Conservation (phyloP, 1,139 yeast genomes). For the Scheffersomyces segobiensis region DNA sequence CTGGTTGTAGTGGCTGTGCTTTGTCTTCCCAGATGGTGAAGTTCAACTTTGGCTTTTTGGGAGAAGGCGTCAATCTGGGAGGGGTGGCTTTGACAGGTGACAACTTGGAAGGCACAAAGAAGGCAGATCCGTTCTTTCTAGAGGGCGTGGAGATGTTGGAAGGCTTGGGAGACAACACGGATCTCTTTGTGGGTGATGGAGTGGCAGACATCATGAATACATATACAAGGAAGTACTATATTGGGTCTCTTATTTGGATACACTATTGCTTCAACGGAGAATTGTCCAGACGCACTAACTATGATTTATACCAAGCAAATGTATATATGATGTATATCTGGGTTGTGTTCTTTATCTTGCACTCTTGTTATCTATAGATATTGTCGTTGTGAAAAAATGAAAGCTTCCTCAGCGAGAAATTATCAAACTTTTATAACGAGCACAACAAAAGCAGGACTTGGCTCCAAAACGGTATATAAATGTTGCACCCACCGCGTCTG, state of each 20-base stretch:
- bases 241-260: too few relatives aligned
- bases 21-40: slow-evolving; percentile 43
- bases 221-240: too few relatives aligned
- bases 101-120: slow-evolving; percentile 7
- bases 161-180: slow-evolving; percentile 35
- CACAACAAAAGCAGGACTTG: background rate
- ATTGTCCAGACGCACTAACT: background rate
- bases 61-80: slow-evolving; percentile 10
- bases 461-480: background rate
- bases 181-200: slow-evolving; percentile 32
- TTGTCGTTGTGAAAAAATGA: background rate
- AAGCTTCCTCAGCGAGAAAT: background rate
- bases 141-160: slow-evolving; percentile 19
- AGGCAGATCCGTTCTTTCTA: slow-evolving; percentile 11
- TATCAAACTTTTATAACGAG: background rate
- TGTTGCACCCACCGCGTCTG: background rate
- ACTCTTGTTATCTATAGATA: background rate
- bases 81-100: slow-evolving; percentile 5
- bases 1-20: slow-evolving; percentile 8
- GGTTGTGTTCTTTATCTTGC: too few relatives aligned
- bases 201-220: slow-evolving; percentile 16
- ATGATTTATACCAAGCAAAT: background rate
- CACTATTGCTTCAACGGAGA: background rate
- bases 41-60: slow-evolving; percentile 22
- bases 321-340: too few relatives aligned